Evolutionary conservation across 1,139 yeast genomes (phyloP).

Genomic region (Eremothecium sinecaudum): DNA sequence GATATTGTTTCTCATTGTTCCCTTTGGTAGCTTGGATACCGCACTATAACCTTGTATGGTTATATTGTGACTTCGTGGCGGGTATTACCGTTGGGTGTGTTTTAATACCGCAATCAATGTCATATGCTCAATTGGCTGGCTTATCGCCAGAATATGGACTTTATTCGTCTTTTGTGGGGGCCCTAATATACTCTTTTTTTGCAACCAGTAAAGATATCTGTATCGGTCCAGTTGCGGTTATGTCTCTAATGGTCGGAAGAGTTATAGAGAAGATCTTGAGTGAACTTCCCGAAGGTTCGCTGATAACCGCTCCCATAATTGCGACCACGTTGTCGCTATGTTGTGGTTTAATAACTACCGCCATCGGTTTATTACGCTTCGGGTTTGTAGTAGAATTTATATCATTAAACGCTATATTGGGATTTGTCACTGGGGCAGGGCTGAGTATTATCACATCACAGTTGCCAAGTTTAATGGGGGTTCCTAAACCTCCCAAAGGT

Average conservation of each 20-base stretch:
- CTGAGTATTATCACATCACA: slow-evolving; percentile 74
- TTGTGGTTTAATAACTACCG: slow-evolving; percentile 79
- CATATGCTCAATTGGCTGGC: slow-evolving; percentile 82
- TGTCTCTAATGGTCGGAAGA: slow-evolving; percentile 80
- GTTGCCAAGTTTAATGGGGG: slow-evolving; percentile 82
- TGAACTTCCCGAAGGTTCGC: slow-evolving; percentile 34
- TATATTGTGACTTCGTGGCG: slow-evolving; percentile 75
- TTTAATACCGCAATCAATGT: slow-evolving; percentile 91
- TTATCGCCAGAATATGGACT: slow-evolving; percentile 77
- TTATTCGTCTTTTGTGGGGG: slow-evolving; percentile 89
- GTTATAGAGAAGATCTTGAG: slow-evolving; percentile 58
- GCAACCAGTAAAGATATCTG: slow-evolving; percentile 95
- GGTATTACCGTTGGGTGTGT: slow-evolving; percentile 92
- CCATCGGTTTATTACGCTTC: slow-evolving; percentile 69
- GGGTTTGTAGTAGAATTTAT: slow-evolving; percentile 87
- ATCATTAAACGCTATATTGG: slow-evolving; percentile 87
- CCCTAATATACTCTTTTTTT: slow-evolving; percentile 75
- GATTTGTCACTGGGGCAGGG: slow-evolving; percentile 94
- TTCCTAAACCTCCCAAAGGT: slow-evolving; percentile 56
- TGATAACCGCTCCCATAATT: slow-evolving; percentile 48
- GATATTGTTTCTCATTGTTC: slow-evolving; percentile 63
- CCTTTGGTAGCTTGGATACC: slow-evolving; percentile 78
- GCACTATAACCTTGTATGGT: slow-evolving; percentile 74
- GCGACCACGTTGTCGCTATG: slow-evolving; percentile 73
- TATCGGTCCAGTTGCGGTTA: slow-evolving; percentile 95